A percentile compares a stretch with the other conserved stretches of the same genome.
Conservation (phyloP, 192 early-diverging fungal species). For the Backusella parvicylindrica region DNA sequence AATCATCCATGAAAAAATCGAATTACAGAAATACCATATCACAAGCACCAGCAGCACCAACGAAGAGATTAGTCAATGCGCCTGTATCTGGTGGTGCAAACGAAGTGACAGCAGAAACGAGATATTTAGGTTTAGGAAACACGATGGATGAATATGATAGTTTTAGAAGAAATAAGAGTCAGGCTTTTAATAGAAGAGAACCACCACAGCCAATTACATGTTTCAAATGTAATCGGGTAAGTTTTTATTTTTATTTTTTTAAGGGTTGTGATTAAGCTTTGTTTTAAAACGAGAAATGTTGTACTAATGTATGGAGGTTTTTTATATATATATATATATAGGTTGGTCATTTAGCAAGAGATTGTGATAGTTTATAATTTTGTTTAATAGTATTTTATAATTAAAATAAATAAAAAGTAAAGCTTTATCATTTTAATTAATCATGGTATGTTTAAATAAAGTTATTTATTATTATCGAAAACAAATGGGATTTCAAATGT, state of each 20-base stretch:
- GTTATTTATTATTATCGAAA: background rate
- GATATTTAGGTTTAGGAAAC: slow-evolving; percentile 2
- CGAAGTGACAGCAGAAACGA: background rate
- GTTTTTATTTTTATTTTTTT: too few relatives aligned
- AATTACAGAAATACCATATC: background rate
- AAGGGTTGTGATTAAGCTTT: too few relatives aligned
- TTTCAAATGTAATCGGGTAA: slow-evolving; percentile 19
- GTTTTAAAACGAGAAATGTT: too few relatives aligned
- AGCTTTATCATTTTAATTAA: background rate
- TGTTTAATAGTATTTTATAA: background rate
- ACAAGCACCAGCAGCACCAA: background rate
- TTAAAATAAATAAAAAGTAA: background rate
- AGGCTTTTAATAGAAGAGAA: slow-evolving; percentile 12
- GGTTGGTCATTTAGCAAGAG: slow-evolving; percentile 23
- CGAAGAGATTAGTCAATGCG: background rate
- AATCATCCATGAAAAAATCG: background rate
- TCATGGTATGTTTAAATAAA: too few relatives aligned
- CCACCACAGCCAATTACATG: slow-evolving; percentile 10
- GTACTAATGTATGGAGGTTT: too few relatives aligned
- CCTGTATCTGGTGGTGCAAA: background rate
- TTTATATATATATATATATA: too few relatives aligned
- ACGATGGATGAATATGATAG: slow-evolving; percentile 14
- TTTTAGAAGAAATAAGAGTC: slow-evolving; percentile 15
- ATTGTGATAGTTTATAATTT: slow-evolving; percentile 7
- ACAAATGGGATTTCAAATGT: slow-evolving; percentile 21